phyloP scores from a whole-genome alignment of 2,329 filamentous ascomycete genomes.

The Ambrosiella cleistominuta region DNA sequence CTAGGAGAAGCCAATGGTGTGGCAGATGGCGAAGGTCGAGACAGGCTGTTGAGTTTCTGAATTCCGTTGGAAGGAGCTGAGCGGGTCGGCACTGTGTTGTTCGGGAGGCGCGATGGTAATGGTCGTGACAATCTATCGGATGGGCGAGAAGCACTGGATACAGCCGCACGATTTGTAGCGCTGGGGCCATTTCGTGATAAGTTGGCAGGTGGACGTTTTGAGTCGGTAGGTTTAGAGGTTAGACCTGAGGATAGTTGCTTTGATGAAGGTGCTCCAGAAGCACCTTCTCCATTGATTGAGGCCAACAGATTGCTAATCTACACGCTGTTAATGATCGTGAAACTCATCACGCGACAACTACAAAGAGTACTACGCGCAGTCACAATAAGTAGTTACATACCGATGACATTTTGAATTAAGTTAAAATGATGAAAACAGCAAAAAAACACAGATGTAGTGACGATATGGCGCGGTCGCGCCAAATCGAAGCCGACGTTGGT shows the following conservation, averaged over 20 bases:
- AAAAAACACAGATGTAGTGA: neutral
- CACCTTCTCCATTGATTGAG: constrained; percentile 6
- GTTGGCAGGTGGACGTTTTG: neutral
- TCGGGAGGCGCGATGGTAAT: constrained; percentile 14
- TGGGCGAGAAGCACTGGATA: constrained; percentile 12
- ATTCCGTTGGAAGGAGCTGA: constrained; percentile 7
- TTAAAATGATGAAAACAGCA: too few species aligned
- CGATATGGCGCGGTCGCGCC: neutral
- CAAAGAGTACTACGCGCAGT: too few species aligned
- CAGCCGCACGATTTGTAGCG: constrained; percentile 1
- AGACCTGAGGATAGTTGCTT: neutral
- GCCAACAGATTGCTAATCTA: constrained; percentile 12
- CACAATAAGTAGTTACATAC: neutral
- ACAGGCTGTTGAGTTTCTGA: neutral
- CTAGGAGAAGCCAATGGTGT: neutral
- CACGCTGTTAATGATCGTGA: constrained; percentile 5
- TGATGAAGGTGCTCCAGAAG: neutral
- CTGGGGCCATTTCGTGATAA: neutral
- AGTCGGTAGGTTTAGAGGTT: neutral
- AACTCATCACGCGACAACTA: neutral
- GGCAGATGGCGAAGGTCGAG: neutral
- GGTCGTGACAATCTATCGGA: constrained; percentile 17
- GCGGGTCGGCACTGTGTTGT: constrained; percentile 14
- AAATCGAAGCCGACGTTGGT: neutral
- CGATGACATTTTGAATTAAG: neutral